Evolutionary conservation across 495 filamentous ascomycete genomes (phyloP), one percentile per base, ranked within the genome.

Genomic region (Penicillium cinerascens): DNA sequence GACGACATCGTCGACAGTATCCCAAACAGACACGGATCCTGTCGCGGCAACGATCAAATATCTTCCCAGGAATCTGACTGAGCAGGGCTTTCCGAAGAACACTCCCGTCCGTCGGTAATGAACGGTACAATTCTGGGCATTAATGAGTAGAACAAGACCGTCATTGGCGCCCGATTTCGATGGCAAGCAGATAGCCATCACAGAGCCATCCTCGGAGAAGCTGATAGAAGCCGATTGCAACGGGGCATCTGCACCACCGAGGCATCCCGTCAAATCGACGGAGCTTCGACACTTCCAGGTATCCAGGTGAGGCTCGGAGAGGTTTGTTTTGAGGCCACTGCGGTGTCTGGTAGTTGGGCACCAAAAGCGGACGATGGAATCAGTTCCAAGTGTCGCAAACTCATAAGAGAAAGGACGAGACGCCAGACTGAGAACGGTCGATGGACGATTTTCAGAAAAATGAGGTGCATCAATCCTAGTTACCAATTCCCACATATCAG

Each of bases 181-280:
- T 23, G 66, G 63, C 73, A 53, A 71, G 51, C 65, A 78, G 44
- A 72, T 85, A 26, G 89, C 93, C 23, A 97, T 75, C 2, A 89
- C 78, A 4, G 95, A 97, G 2, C 90, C 91, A 67, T 98, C 93
- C 48, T 87, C 79, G 2, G 92, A 95, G 66, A 88, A 95, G 16
- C 83, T 73, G 40, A 96, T 65, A 35, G 65, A 63, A 38, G 72
- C 63, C 47, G 60, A 49, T 26, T 46, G 51, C 39, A 70, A 22
- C 42, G 47, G 27, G 46, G 42, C 73, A 65, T 70, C 68, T 18
- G 66, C 64, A 25, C 70, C 65, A 15, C 71, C 72, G 43, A 63
- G 39, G 36, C 54, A 62, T 36, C 63, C 68, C 36, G 58, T 65
- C 21, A 92, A 67, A 18, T 81, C 74, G 42, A 91, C 71, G 1